phyloP scores from a whole-genome alignment of 2,329 filamentous ascomycete genomes.

The Colletotrichum chrysophilum region DNA sequence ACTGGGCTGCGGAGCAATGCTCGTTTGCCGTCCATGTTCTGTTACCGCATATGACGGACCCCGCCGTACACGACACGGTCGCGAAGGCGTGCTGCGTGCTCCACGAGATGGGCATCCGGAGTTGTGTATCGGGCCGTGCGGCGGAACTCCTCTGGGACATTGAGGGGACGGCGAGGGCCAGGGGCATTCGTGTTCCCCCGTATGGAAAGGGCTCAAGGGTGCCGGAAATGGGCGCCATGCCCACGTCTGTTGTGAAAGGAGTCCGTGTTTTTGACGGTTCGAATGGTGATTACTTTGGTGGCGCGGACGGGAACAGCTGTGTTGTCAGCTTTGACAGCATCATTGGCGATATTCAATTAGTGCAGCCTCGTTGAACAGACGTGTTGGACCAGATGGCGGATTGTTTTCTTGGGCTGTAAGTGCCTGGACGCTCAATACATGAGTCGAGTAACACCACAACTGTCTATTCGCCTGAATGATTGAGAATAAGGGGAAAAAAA shows the following conservation, averaged over 20 bases:
- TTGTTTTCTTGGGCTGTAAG: no score
- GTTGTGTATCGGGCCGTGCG: not conserved
- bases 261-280: not conserved
- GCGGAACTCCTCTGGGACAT: not conserved
- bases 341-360: not conserved
- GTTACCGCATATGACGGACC: not conserved
- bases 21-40: not conserved
- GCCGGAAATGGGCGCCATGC: no score
- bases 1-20: constrained; percentile 20
- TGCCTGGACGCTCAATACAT: no score
- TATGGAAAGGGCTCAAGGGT: no score
- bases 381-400: no score
- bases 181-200: not conserved
- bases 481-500: no score
- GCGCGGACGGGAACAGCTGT: not conserved
- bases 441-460: no score
- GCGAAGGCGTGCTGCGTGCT: not conserved
- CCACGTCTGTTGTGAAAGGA: not conserved
- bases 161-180: not conserved
- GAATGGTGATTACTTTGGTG: not conserved
- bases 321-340: not conserved
- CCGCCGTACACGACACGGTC: not conserved
- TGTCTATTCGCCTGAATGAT: no score
- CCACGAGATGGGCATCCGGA: not conserved
- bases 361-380: not conserved